Base-by-base conservation (phyloP, 257 asterid species). In the Solanum chilense region DNA sequence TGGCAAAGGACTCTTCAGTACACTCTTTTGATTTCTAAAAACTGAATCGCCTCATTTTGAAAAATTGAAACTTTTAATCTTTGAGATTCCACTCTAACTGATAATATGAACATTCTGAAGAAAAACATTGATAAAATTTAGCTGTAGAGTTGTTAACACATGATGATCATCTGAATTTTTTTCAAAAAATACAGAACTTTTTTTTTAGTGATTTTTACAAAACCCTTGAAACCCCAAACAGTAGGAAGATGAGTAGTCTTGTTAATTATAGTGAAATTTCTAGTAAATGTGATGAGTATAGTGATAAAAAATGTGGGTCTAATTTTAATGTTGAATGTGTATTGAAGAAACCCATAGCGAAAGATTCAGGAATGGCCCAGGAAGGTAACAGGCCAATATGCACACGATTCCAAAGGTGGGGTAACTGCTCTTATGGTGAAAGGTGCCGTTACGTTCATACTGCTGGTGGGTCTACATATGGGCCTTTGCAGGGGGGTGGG, bases 391-490 rank as follows among this genome's bases (percentile, higher is more conserved):
- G 86, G 76, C 33, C 83, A 62, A 20, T 64, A 75, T 94, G 98
- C 88, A 5, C 3, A 49, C 90, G 21, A 20, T 93, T 89, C 90
- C 14, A 31, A 3, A 87, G 47, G 86, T 87, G 87, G 90, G 93
- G 94, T 9, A 80, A 18, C n/a, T 93, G 96, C 56, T 11, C 27
- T 25, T 84, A 81, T 41, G 97, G 95, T 21, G 89, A 18, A 23
- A 88, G 71, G 16, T 93, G 96, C 64, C 92, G 77, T 44, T 93
- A 23, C 85, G 86, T 89, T 58, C 95, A 93, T 75, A 62, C 18
- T 76, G 18, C 23, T 68, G 84, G 88, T 66, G 90, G 80, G 81
- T 21, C 45, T 73, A 11, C 49, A 21, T 73, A 89, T 60, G 47
- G 83, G 87, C 76, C 87, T 35, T 14, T 78, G 85, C 47, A 82